Evolutionary conservation across 352 stramenopile genomes (phyloP).

Genomic region (Globisporangium echinulatum): DNA sequence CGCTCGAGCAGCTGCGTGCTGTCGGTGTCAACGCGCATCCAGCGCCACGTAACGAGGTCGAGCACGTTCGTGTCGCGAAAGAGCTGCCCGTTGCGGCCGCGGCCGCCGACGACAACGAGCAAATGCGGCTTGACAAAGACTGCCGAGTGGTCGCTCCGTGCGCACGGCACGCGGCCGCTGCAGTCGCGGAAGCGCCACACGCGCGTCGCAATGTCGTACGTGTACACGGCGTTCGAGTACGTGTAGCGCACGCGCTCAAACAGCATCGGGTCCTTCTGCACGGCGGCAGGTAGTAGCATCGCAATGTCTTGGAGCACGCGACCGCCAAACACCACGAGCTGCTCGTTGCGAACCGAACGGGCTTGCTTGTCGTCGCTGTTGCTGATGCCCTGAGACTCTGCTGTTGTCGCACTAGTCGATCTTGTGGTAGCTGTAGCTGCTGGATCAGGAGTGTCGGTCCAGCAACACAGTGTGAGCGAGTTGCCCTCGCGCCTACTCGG

Average conservation of each 20-base stretch:
- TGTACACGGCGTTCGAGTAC: conserved; percentile 57
- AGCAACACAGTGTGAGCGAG: conserved; percentile 48
- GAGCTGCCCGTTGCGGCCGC: conserved; percentile 41
- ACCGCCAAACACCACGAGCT: conserved; percentile 48
- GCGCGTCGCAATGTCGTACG: conserved; percentile 28
- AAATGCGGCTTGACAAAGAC: conserved; percentile 42
- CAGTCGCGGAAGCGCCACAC: conserved; percentile 40
- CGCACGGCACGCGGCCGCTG: conserved; percentile 22
- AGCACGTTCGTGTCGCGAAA: conserved; percentile 49
- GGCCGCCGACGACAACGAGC: conserved; percentile 47
- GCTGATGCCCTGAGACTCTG: background rate
- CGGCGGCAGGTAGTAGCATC: conserved; percentile 27
- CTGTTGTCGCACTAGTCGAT: background rate
- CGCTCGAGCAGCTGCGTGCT: conserved; percentile 22
- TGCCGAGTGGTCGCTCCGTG: conserved; percentile 51
- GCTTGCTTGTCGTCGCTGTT: background rate
- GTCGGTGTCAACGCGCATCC: conserved; percentile 30
- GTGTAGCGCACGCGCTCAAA: conserved; percentile 53
- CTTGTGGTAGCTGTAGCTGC: background rate
- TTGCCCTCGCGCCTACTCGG: conserved; percentile 52
- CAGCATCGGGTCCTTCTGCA: conserved; percentile 28
- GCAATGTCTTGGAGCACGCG: conserved; percentile 45
- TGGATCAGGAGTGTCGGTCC: background rate
- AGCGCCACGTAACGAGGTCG: conserved; percentile 41
- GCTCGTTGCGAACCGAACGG: conserved; percentile 1